phyloP scores from a whole-genome alignment of 2,329 filamentous ascomycete species.

The Aspergillus brasiliensis region DNA sequence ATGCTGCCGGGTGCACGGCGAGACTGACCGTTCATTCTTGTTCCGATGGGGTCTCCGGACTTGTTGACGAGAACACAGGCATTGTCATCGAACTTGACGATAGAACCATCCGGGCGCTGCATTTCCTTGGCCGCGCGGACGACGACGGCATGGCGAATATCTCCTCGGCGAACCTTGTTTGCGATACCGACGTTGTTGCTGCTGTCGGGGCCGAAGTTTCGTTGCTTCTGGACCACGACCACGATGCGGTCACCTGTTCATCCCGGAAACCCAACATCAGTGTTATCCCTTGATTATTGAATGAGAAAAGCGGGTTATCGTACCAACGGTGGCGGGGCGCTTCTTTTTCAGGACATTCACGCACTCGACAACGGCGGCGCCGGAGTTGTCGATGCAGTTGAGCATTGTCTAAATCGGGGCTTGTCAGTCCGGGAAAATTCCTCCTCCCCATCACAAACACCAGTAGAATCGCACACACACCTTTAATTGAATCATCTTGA shows the following conservation, averaged over 20 bases:
- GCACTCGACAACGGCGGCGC: conserved; percentile 95
- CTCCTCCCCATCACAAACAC: not conserved
- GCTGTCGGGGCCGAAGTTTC: conserved; percentile 71
- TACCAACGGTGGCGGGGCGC: conserved; percentile 81
- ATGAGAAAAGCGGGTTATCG: conserved; percentile 25
- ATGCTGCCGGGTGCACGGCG: not conserved
- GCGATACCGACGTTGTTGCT: conserved; percentile 73
- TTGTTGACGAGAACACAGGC: conserved; percentile 98
- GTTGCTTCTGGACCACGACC: conserved; percentile 95
- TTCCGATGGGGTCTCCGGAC: conserved; percentile 91
- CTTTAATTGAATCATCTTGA: conserved; percentile 91
- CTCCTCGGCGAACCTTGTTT: conserved; percentile 93
- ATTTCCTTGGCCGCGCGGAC: conserved; percentile 88
- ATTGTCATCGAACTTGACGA: conserved; percentile 95
- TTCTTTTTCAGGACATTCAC: conserved; percentile 91
- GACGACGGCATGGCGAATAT: conserved; percentile 93
- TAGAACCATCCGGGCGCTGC: conserved; percentile 82
- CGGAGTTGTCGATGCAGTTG: conserved; percentile 99
- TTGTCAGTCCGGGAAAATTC: conserved; percentile 13
- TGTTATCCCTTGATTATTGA: not conserved
- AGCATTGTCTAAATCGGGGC: conserved; percentile 73
- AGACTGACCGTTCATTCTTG: conserved; percentile 74
- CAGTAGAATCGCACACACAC: conserved; percentile 35
- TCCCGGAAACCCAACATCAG: conserved; percentile 10
- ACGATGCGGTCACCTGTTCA: conserved; percentile 86